A percentile compares a stretch with the other conserved stretches of the same genome.
phyloP scores from a whole-genome alignment of 208 protist species.

The Crithidia acanthocephali region DNA sequence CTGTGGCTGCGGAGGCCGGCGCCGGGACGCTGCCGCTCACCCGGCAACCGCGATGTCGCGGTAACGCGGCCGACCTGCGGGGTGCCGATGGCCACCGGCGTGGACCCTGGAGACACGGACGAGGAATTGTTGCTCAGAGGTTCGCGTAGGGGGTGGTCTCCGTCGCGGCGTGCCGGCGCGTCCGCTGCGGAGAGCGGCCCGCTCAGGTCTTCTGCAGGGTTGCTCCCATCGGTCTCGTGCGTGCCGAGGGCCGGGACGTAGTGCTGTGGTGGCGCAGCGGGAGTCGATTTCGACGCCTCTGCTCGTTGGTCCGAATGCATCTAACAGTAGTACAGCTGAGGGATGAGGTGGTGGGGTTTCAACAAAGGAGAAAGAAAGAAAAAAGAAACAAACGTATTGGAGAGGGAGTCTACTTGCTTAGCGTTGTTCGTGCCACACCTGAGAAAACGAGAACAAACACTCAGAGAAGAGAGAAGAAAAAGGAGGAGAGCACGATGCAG shows the following conservation, averaged over 20 bases:
- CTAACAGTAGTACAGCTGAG: background rate
- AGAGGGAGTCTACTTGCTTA: no score
- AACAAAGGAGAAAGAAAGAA: no score
- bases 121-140: background rate
- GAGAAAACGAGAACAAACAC: no score
- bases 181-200: background rate
- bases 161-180: background rate
- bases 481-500: no score
- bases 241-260: background rate
- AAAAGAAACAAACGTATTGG: no score
- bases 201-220: background rate
- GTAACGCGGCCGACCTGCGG: background rate
- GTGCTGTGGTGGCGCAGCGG: conserved; percentile 10
- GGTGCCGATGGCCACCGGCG: background rate
- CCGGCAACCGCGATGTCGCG: background rate
- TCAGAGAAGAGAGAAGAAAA: no score
- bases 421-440: no score
- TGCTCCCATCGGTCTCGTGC: background rate
- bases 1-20: conserved; percentile 17
- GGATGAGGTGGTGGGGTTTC: no score
- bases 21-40: conserved; percentile 2
- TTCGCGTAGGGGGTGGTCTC: conserved; percentile 2
- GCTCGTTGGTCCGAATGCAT: background rate
- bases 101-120: background rate
- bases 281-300: background rate